A percentile compares a stretch with the other conserved stretches of the same genome.
Conservation (phyloP, 352 stramenopile genomes). For the Blastocystis sp. region DNA sequence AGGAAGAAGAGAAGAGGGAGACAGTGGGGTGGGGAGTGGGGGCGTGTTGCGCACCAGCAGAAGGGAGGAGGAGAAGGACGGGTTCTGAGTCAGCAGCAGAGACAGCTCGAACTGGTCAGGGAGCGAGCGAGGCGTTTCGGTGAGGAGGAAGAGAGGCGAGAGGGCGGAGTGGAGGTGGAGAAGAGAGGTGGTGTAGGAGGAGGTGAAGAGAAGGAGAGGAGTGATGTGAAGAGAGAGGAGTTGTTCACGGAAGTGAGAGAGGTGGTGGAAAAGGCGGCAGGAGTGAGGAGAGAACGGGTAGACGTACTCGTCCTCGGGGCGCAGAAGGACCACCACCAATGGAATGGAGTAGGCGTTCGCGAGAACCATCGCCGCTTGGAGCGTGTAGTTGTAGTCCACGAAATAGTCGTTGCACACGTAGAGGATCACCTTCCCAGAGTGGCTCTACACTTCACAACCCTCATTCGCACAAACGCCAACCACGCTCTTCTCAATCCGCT, state of each 20-base stretch:
- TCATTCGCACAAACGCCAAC: neutral
- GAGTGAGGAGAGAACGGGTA: conserved; percentile 20
- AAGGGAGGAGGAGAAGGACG: neutral
- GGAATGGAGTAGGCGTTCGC: neutral
- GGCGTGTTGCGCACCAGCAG: neutral
- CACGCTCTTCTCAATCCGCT: neutral
- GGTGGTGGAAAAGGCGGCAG: neutral
- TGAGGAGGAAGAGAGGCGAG: neutral
- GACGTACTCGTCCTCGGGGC: neutral
- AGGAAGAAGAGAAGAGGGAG: neutral
- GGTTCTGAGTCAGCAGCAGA: neutral
- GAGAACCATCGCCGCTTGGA: neutral
- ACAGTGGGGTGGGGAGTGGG: neutral
- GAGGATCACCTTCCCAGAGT: neutral
- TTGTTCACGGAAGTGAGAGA: no score
- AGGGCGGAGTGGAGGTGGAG: neutral
- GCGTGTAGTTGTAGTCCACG: conserved; percentile 20
- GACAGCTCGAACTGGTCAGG: neutral
- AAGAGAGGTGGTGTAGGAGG: neutral
- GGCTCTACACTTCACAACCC: neutral
- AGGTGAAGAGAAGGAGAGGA: conserved; percentile 2
- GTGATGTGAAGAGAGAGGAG: no score
- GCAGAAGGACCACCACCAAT: neutral
- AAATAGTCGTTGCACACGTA: conserved; percentile 18
- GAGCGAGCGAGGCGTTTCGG: neutral